Base-by-base conservation (phyloP, 1,284 basidiomycete genomes). In the Ganoderma multipileum region DNA sequence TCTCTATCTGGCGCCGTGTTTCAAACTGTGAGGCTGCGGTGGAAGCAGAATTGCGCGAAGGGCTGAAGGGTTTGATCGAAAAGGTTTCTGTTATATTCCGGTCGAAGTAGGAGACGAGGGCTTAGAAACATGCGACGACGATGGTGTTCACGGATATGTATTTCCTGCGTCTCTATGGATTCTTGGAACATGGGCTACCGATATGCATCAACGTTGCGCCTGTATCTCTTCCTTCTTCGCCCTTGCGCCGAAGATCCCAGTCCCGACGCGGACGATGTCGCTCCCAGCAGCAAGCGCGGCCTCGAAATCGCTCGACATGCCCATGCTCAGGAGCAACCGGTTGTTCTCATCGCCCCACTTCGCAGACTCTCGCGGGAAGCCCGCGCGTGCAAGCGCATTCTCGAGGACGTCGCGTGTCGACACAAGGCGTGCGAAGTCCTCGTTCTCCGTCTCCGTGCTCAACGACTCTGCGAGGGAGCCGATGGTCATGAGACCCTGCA, bases 301-400 rank as follows among this genome's bases (percentile, higher is more conserved):
- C 76, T 92, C 94, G 78, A 97, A 98, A 76, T 99, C 97, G 67
- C 91, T 93, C 66, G 95, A 97, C 97, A 99, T 99, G 26, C 97
- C 97, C 97, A 99, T 99, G 76, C 95, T 97, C 77, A 99, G 79
- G 76, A 96, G 78, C 69, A 99, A 79, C 64, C 81, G 83, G 5
- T 90, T 82, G 42, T 84, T 82, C 60, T 83, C 81, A 18, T 68
- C 71, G 9, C 89, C 90, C 88, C 87, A 91, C 55, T 72, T 80
- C 39, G 73, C 70, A 6, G 65, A 76, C 26, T 78, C 79, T 0
- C 64, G 55, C 26, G 75, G 71, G 38, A 66, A 72, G 8, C 71
- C 72, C 12, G 71, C 72, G 12, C 79, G 77, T 11, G 84, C 80
- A 62, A 94, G 77, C 38, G 81, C 77, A 16, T 77, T 80, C 55